Base-by-base conservation (phyloP, 306 rosid genomes). In the Spatholobus suberectus region DNA sequence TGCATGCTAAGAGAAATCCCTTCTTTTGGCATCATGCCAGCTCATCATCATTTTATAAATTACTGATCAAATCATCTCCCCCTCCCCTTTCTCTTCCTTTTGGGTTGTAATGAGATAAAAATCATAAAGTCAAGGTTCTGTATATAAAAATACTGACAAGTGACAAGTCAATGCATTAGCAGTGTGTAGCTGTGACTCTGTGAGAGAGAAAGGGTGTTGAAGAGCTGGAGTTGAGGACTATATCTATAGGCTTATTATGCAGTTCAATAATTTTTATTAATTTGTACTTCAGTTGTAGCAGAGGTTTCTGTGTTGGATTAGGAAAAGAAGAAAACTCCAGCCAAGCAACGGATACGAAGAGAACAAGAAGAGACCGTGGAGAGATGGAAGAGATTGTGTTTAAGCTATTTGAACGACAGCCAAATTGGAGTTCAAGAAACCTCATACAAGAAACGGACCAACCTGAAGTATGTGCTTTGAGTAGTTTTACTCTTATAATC, bases 331-430 rank as follows among this genome's bases (percentile, higher is more conserved):
- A 94, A 88, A 83, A 5, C 85, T 68, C 85, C 87, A 14, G 77
- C 83, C 3, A 89, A 88, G 85, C 82, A 83, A 83, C 92, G 11
- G 95, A 93, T 5, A 84, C 54, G 52, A 93, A 89, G 88, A 87
- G 98, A 90, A 87, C 91, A 71, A 95, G 98, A 88, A 90, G 90
- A 87, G 94, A 91, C 67, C 96, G 92, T 6, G 88, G 92, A 32
- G 96, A 94, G 85, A 87, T 95, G 97, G 98, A 95, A 86, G 91
- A 88, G 70, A 89, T 93, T 41, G 85, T 95, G 85, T 91, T 95
- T 75, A 95, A 90, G 88, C 92, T 93, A 62, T 93, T 95, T 84
- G 98, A 95, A 78, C 82, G 89, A 70, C 92, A 93, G 63, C 65
- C 97, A 46, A 90, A 90, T 76, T 92, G 97, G 95, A 93, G 97